These are phyloP conservation scores for Phtheirospermum japonicum DNA, from an alignment of 257 asterid genomes.

Conservation along the genomic window DNA sequence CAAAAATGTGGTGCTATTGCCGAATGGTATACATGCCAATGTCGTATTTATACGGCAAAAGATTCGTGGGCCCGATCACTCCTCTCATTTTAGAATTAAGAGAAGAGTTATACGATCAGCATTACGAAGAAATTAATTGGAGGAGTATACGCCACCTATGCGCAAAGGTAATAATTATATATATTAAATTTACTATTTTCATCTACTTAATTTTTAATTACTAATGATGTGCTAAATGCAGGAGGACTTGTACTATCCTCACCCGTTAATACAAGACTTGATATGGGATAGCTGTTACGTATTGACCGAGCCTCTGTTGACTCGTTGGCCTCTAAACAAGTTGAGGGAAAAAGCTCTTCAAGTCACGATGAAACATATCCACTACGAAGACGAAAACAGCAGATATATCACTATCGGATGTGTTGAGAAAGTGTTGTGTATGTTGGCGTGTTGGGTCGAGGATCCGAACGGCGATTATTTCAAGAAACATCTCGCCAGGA, in stretches of 20 bases:
- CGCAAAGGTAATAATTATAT: slow-evolving; percentile 46
- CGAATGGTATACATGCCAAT: slow-evolving; percentile 83
- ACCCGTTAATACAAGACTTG: slow-evolving; percentile 64
- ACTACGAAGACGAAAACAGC: slow-evolving; percentile 71
- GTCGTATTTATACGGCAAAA: slow-evolving; percentile 75
- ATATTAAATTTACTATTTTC: no score
- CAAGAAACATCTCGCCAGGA: slow-evolving; percentile 71
- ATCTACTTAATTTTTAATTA: not conserved
- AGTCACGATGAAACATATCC: slow-evolving; percentile 69
- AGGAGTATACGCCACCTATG: slow-evolving; percentile 53
- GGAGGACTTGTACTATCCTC: slow-evolving; percentile 80
- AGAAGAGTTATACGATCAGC: slow-evolving; percentile 62
- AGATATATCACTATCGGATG: slow-evolving; percentile 73
- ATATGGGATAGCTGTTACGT: slow-evolving; percentile 64
- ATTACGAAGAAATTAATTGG: slow-evolving; percentile 55
- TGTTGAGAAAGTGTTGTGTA: slow-evolving; percentile 65
- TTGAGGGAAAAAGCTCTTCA: slow-evolving; percentile 58
- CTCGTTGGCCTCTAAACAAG: slow-evolving; percentile 72
- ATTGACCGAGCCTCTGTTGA: slow-evolving; percentile 59
- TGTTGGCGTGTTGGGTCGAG: slow-evolving; percentile 84
- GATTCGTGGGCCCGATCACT: slow-evolving; percentile 70
- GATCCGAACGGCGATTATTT: slow-evolving; percentile 72
- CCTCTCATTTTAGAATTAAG: slow-evolving; percentile 56
- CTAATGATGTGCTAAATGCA: slow-evolving; percentile 29
- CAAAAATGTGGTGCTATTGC: slow-evolving; percentile 78